Evolutionary conservation across 441 rosid species (phyloP).

Genomic region (Sinapis alba): DNA sequence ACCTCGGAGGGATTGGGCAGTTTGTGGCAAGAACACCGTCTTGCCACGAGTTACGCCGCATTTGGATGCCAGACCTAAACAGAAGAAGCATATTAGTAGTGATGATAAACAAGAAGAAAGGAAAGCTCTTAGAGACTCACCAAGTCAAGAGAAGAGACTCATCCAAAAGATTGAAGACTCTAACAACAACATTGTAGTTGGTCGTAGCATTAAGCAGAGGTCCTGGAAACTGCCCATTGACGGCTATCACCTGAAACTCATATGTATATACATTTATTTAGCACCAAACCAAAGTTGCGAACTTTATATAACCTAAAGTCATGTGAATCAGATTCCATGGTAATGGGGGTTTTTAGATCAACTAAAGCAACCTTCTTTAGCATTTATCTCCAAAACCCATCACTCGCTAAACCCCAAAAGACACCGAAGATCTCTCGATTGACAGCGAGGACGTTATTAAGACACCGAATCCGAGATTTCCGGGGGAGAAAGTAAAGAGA

Average conservation of each 20-base stretch:
- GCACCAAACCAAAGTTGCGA: not conserved
- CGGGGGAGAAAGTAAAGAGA: not conserved
- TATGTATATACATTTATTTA: not conserved
- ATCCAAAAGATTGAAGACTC: not conserved
- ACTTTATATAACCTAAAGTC: not conserved
- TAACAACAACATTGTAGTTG: constrained; percentile 2
- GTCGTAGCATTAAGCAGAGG: not conserved
- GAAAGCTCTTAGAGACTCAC: not conserved
- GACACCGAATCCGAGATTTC: not conserved
- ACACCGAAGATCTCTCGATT: not conserved
- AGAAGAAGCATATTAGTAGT: not conserved
- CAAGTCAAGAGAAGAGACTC: not conserved
- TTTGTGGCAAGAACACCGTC: not conserved
- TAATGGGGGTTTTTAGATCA: not conserved
- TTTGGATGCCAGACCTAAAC: not conserved
- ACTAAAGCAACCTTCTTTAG: not conserved
- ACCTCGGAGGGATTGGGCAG: not conserved
- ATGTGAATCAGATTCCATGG: not conserved
- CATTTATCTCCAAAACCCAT: constrained; percentile 1
- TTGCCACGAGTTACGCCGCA: not conserved
- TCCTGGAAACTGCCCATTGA: not conserved
- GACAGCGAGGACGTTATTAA: not conserved
- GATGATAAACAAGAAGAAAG: not conserved
- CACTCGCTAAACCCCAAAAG: not conserved
- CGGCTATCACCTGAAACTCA: not conserved